These are phyloP conservation scores for Aspergillus proliferans DNA, from an alignment of 2,329 filamentous ascomycete genomes.

Conservation along the genomic window DNA sequence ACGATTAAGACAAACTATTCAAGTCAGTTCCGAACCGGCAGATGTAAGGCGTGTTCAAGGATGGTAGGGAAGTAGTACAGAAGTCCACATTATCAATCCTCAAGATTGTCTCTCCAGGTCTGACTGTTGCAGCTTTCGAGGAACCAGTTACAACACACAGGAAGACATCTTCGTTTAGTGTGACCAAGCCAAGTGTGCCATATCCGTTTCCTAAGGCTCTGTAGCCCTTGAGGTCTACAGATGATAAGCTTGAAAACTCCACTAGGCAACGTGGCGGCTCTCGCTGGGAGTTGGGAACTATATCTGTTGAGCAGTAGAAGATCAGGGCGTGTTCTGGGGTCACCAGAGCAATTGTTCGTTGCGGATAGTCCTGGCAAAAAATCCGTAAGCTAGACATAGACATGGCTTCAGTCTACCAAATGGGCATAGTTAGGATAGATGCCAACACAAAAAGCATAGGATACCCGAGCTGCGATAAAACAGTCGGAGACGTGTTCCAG, in stretches of 20 bases:
- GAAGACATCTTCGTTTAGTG: slow-evolving; percentile 78
- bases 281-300: slow-evolving; percentile 40
- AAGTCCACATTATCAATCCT: slow-evolving; percentile 84
- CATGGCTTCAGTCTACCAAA: neutral
- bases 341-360: slow-evolving; percentile 80
- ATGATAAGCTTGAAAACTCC: slow-evolving; percentile 65
- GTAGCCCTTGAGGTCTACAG: slow-evolving; percentile 67
- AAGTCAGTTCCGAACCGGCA: slow-evolving; percentile 1
- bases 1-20: slow-evolving; percentile 73
- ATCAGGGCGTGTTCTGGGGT: slow-evolving; percentile 75
- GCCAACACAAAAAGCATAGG: too few relatives aligned
- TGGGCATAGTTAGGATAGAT: neutral
- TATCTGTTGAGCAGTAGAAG: slow-evolving; percentile 66
- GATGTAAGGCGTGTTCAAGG: neutral
- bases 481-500: too few relatives aligned
- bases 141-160: slow-evolving; percentile 81
- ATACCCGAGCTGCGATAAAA: too few relatives aligned
- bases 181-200: slow-evolving; percentile 83
- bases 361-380: slow-evolving; percentile 77
- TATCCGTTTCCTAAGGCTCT: slow-evolving; percentile 70
- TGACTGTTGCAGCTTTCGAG: slow-evolving; percentile 69
- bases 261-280: slow-evolving; percentile 69
- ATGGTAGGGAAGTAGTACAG: slow-evolving; percentile 35
- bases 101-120: slow-evolving; percentile 83
- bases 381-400: slow-evolving; percentile 62